Evolutionary conservation across 2,329 filamentous ascomycete genomes (phyloP).

Genomic region (Dothistroma septosporum): DNA sequence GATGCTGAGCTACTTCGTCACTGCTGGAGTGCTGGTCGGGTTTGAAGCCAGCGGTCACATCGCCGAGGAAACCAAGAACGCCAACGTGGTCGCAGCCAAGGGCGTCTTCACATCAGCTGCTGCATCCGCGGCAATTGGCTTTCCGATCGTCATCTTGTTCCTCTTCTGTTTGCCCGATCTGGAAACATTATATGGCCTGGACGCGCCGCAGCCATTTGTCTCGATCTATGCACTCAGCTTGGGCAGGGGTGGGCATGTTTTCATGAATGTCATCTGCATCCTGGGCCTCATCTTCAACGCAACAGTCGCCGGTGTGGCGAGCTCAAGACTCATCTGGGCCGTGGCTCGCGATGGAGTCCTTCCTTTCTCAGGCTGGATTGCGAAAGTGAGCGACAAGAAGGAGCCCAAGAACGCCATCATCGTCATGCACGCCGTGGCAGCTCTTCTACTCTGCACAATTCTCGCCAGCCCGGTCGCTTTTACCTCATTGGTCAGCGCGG

Average conservation of each 20-base stretch:
- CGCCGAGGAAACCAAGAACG: constrained; percentile 59
- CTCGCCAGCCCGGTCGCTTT: constrained; percentile 49
- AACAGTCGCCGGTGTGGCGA: constrained; percentile 56
- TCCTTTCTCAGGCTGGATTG: constrained; percentile 57
- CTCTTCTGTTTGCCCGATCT: constrained; percentile 56
- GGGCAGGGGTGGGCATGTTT: constrained; percentile 54
- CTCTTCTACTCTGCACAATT: constrained; percentile 57
- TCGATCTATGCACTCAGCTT: constrained; percentile 55
- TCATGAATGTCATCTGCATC: constrained; percentile 59
- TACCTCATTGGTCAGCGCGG: constrained; percentile 38
- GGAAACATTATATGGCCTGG: constrained; percentile 51
- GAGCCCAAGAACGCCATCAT: constrained; percentile 59
- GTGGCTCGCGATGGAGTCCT: constrained; percentile 59
- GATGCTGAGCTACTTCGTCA: constrained; percentile 59
- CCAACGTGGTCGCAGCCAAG: constrained; percentile 51
- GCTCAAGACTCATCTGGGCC: constrained; percentile 59
- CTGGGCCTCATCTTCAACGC: constrained; percentile 52
- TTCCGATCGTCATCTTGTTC: constrained; percentile 55
- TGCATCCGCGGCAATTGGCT: constrained; percentile 53
- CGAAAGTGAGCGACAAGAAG: constrained; percentile 50
- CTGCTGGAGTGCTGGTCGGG: constrained; percentile 57
- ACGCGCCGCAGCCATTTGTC: constrained; percentile 57
- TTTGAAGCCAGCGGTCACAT: constrained; percentile 60
- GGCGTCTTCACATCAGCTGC: constrained; percentile 60
- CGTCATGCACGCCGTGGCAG: constrained; percentile 53